Percentiles rank a stretch among this genome's conserved stretches.
These are phyloP conservation scores for Colletotrichum tamarilloi DNA, from an alignment of 2,329 filamentous ascomycete species.

Conservation along the genomic window DNA sequence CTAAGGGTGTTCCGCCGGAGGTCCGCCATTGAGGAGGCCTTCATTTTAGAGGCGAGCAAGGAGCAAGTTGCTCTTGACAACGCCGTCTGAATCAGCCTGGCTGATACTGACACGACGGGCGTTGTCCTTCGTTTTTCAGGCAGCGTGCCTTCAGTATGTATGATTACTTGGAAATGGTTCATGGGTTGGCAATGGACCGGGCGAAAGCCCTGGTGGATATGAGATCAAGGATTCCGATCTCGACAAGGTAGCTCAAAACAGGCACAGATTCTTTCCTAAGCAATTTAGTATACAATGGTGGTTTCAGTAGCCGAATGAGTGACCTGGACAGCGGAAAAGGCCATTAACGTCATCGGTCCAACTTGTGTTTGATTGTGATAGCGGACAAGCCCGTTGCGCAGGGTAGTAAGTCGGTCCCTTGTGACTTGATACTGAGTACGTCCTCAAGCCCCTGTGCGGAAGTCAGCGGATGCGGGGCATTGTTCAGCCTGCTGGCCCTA, in stretches of 20 bases:
- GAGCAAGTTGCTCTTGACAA: background rate
- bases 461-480: constrained; percentile 25
- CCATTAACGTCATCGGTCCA: background rate
- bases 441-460: background rate
- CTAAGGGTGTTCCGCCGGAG: constrained; percentile 84
- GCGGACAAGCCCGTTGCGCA: background rate
- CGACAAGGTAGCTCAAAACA: background rate
- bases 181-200: background rate
- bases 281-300: too few relatives aligned
- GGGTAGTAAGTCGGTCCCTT: background rate
- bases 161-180: constrained; percentile 9
- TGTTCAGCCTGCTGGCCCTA: constrained; percentile 12
- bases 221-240: background rate
- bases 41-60: constrained; percentile 52
- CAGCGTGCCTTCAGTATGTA: constrained; percentile 11
- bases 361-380: background rate
- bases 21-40: constrained; percentile 85
- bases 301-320: background rate
- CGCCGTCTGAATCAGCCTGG: constrained; percentile 11
- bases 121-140: background rate
- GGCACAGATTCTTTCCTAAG: background rate
- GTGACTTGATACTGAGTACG: background rate
- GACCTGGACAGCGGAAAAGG: background rate
- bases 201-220: background rate
- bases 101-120: background rate